phyloP scores from a whole-genome alignment of 2,329 filamentous ascomycete species.

The Colletotrichum tabaci region DNA sequence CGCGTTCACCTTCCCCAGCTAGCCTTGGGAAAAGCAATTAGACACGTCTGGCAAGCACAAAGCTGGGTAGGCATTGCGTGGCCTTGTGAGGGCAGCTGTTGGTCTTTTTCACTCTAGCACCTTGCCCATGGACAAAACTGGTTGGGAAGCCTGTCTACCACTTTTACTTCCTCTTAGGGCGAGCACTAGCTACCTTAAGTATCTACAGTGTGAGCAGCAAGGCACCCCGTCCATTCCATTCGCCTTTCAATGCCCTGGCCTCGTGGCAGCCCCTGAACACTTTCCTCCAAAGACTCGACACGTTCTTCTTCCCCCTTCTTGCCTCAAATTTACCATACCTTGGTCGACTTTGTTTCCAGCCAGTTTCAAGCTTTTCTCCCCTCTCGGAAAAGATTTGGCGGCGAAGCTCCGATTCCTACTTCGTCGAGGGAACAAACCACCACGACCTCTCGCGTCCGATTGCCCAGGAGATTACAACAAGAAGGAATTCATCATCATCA shows the following conservation, averaged over 20 bases:
- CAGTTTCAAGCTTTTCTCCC: background rate
- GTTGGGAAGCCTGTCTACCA: too few species aligned
- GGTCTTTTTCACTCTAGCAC: background rate
- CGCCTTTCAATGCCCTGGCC: background rate
- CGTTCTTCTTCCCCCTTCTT: background rate
- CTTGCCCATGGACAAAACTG: background rate
- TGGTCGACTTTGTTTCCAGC: background rate
- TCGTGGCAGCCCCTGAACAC: background rate
- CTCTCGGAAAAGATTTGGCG: background rate
- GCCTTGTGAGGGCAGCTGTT: too few species aligned
- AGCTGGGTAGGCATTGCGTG: background rate
- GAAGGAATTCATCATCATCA: background rate
- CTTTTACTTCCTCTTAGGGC: background rate
- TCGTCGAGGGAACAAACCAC: background rate
- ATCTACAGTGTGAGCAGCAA: background rate
- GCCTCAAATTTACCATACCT: background rate
- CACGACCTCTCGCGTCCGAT: background rate
- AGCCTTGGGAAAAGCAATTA: background rate
- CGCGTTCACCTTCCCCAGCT: background rate
- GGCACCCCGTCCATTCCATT: background rate
- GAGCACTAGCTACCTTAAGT: background rate
- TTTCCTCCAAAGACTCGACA: background rate
- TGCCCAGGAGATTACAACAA: background rate
- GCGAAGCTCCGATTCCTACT: background rate
- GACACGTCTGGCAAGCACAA: conserved; percentile 14